A percentile compares a stretch with the other conserved stretches of the same genome.
Evolutionary conservation across 805 yeast species (phyloP).

Genomic region (Wickerhamomyces strasburgensis): DNA sequence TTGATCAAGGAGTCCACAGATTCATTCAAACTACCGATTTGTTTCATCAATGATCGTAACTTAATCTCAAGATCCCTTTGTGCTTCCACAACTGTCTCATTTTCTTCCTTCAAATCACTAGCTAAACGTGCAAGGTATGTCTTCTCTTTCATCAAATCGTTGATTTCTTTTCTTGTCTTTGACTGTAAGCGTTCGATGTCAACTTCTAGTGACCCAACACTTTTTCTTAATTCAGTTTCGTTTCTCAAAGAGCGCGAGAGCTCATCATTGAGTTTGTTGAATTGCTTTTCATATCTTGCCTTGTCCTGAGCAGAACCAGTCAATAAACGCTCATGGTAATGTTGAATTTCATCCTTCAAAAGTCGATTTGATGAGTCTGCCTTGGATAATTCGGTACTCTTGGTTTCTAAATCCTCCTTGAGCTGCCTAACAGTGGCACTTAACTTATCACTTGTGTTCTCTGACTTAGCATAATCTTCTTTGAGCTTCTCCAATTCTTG

Average conservation of each 20-base stretch:
- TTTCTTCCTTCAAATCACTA: conserved; percentile 38
- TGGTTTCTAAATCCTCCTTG: conserved; percentile 53
- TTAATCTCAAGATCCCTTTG: conserved; percentile 43
- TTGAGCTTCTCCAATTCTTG: conserved; percentile 41
- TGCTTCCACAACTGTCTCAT: conserved; percentile 36
- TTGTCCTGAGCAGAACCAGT: conserved; percentile 38
- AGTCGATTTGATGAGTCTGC: conserved; percentile 42
- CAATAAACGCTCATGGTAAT: conserved; percentile 42
- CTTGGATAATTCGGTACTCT: conserved; percentile 49
- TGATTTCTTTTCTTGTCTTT: conserved; percentile 31
- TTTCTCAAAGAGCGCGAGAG: conserved; percentile 50
- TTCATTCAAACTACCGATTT: conserved; percentile 51
- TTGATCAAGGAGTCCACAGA: conserved; percentile 54
- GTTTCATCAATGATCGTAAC: conserved; percentile 41
- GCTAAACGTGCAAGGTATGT: conserved; percentile 36
- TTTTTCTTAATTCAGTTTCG: conserved; percentile 64
- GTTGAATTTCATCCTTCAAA: conserved; percentile 51
- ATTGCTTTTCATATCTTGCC: conserved; percentile 38
- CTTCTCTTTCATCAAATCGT: conserved; percentile 37
- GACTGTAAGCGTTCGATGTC: conserved; percentile 52
- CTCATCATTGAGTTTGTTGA: conserved; percentile 48
- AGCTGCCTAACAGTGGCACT: conserved; percentile 45
- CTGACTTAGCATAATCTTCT: conserved; percentile 51
- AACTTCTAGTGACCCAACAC: conserved; percentile 53
- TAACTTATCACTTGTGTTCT: conserved; percentile 46